Evolutionary conservation across 352 stramenopile genomes (phyloP).

Genomic region (Pythium angustatum): DNA sequence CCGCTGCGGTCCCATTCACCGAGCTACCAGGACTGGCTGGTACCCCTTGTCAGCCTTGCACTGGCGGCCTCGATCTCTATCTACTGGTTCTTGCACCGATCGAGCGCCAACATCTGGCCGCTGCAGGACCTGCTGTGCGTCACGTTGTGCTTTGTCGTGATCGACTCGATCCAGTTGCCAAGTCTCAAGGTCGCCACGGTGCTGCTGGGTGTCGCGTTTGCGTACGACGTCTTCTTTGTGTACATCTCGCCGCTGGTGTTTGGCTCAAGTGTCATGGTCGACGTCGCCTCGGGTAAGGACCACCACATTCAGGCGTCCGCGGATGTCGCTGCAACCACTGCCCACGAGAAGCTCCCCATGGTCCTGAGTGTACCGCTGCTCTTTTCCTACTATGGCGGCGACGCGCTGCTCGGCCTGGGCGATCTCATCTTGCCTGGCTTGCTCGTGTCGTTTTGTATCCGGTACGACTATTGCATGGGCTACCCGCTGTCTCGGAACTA

Average conservation of each 20-base stretch:
- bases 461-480: slow-evolving; percentile 86
- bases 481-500: slow-evolving; percentile 64
- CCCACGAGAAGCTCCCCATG: slow-evolving; percentile 45
- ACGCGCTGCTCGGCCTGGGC: slow-evolving; percentile 90
- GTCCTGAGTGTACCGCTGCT: slow-evolving; percentile 88
- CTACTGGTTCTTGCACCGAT: slow-evolving; percentile 64
- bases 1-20: neutral
- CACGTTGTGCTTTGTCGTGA: slow-evolving; percentile 89
- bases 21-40: neutral
- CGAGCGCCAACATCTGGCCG: slow-evolving; percentile 72
- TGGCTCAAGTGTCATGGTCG: slow-evolving; percentile 89
- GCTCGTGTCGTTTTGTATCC: slow-evolving; percentile 89
- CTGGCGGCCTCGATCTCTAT: slow-evolving; percentile 32
- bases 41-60: slow-evolving; percentile 12
- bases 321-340: neutral
- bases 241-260: slow-evolving; percentile 90
- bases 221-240: slow-evolving; percentile 95
- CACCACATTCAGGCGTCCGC: slow-evolving; percentile 13
- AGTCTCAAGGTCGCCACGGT: slow-evolving; percentile 79
- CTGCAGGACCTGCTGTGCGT: slow-evolving; percentile 89
- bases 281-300: slow-evolving; percentile 77
- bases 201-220: slow-evolving; percentile 87
- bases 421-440: slow-evolving; percentile 94
- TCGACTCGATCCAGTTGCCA: slow-evolving; percentile 79
- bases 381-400: slow-evolving; percentile 87